These are phyloP conservation scores for Plasmodium adleri DNA, from an alignment of 169 alveolate species.

Conservation along the genomic window DNA sequence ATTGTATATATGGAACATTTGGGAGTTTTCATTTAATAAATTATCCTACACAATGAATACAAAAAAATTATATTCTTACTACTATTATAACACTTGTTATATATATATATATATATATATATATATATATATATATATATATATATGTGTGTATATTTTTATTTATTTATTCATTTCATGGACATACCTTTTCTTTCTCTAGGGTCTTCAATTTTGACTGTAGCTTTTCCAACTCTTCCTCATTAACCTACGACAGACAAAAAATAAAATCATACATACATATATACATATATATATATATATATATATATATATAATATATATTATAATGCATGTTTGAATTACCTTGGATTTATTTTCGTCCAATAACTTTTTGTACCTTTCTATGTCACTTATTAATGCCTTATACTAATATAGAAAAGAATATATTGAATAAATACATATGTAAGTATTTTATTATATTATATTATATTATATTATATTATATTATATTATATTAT, in stretches of 20 bases:
- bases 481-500: too few species aligned
- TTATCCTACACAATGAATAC: background rate
- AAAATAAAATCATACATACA: background rate
- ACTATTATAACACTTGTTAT: too few species aligned
- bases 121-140: background rate
- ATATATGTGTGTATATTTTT: background rate
- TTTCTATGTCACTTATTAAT: constrained; percentile 28
- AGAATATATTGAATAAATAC: background rate
- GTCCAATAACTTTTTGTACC: constrained; percentile 37
- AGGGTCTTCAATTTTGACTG: background rate
- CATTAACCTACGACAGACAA: background rate
- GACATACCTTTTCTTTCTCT: background rate
- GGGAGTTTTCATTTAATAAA: constrained; percentile 11
- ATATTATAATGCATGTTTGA: background rate
- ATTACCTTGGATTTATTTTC: constrained; percentile 46
- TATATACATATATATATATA: background rate
- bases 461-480: too few species aligned
- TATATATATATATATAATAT: too few species aligned
- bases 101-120: too few species aligned
- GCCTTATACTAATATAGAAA: constrained; percentile 25
- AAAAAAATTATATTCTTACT: too few species aligned
- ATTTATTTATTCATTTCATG: background rate
- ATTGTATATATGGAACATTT: constrained; percentile 11
- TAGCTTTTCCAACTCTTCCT: background rate
- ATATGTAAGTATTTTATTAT: too few species aligned